phyloP scores from a whole-genome alignment of 2,329 filamentous ascomycete genomes.

The Ophiostoma novo-ulmi region DNA sequence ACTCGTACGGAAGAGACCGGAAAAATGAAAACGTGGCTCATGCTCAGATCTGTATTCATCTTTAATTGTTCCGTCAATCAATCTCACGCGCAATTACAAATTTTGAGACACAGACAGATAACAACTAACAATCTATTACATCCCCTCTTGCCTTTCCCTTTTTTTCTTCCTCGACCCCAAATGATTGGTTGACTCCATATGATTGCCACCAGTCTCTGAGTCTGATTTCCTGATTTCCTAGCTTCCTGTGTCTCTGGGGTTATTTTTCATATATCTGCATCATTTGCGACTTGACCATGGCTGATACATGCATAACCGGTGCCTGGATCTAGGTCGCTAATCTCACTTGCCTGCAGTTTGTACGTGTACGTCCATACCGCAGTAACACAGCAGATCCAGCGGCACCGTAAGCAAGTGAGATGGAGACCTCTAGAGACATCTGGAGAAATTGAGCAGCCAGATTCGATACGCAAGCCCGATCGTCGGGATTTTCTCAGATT shows the following conservation, averaged over 20 bases:
- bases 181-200: not conserved
- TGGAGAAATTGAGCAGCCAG: not conserved
- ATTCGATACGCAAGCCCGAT: not conserved
- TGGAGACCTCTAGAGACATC: not conserved
- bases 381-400: not conserved
- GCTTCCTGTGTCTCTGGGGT: not conserved
- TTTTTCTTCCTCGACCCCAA: not conserved
- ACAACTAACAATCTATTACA: not conserved
- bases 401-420: not conserved
- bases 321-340: conserved; percentile 18
- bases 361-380: not conserved
- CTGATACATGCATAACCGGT: conserved; percentile 9
- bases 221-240: no score
- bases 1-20: no score
- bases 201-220: not conserved
- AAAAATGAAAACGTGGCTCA: no score
- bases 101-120: no score
- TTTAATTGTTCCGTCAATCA: no score
- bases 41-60: no score
- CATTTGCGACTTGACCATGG: not conserved
- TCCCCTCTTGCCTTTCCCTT: not conserved
- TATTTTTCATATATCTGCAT: not conserved
- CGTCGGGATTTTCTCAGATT: not conserved
- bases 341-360: conserved; percentile 18
- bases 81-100: no score